phyloP scores from a whole-genome alignment of 371 early-diverging fungal species.

The Nematocida displodere region DNA sequence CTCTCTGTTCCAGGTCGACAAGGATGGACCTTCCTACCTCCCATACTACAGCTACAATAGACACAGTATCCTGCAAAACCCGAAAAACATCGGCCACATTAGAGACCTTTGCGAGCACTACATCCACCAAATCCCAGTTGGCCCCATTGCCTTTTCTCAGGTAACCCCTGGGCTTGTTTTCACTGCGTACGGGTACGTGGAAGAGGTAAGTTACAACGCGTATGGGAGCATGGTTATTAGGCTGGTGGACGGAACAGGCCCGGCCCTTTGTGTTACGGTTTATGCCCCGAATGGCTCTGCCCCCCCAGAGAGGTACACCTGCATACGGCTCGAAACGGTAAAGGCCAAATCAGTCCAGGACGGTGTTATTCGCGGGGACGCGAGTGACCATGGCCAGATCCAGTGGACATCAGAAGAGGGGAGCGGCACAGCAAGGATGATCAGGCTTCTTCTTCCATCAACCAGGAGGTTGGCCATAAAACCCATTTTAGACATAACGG shows the following conservation, averaged over 20 bases:
- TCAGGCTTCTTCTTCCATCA: no score
- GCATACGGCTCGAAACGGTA: background rate
- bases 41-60: background rate
- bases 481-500: no score
- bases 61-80: background rate
- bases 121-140: background rate
- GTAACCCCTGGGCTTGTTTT: background rate
- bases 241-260: background rate
- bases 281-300: background rate
- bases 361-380: background rate
- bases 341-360: background rate
- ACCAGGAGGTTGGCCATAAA: no score
- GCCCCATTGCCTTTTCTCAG: background rate
- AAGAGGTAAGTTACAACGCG: background rate
- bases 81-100: background rate
- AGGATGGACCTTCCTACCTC: background rate
- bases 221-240: background rate
- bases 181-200: slow-evolving; percentile 20
- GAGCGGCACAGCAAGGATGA: no score
- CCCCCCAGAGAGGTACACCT: background rate
- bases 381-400: no score
- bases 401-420: no score
- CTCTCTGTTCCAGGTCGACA: slow-evolving; percentile 11
- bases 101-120: background rate
- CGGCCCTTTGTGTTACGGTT: background rate